Evolutionary conservation across 805 yeast genomes (phyloP).

Genomic region (Lipomyces yamadae): DNA sequence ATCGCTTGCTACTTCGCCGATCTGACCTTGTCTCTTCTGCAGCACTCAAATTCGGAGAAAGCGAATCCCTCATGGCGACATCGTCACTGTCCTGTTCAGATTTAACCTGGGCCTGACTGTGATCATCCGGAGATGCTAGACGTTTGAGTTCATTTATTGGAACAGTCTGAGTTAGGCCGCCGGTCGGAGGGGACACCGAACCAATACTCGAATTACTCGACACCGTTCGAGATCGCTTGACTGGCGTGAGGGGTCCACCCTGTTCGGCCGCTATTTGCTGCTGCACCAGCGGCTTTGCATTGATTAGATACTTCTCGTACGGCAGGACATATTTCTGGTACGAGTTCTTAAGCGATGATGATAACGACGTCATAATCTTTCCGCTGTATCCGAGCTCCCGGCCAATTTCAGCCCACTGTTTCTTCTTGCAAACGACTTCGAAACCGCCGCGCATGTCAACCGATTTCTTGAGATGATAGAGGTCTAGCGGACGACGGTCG

Average conservation of each 20-base stretch:
- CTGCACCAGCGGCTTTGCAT: slow-evolving; percentile 36
- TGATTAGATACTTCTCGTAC: slow-evolving; percentile 41
- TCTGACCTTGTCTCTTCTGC: neutral
- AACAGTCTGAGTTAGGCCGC: neutral
- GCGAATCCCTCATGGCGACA: neutral
- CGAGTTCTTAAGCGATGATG: slow-evolving; percentile 66
- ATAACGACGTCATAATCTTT: slow-evolving; percentile 69
- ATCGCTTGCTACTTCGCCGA: slow-evolving; percentile 27
- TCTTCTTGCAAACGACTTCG: slow-evolving; percentile 36
- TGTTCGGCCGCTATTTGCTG: slow-evolving; percentile 30
- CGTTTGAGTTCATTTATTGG: neutral
- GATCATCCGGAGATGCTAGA: neutral
- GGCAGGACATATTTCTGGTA: slow-evolving; percentile 41
- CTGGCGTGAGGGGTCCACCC: slow-evolving; percentile 34
- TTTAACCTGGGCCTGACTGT: neutral
- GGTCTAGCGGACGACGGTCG: slow-evolving; percentile 41
- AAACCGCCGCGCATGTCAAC: slow-evolving; percentile 43
- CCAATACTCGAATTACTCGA: slow-evolving; percentile 19
- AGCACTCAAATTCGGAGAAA: neutral
- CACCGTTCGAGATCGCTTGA: slow-evolving; percentile 30
- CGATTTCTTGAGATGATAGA: slow-evolving; percentile 42
- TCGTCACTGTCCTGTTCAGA: slow-evolving; percentile 3
- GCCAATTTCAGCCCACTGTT: slow-evolving; percentile 80
- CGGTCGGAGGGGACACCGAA: slow-evolving; percentile 2
- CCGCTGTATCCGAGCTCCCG: slow-evolving; percentile 79